phyloP scores from a whole-genome alignment of 345 rosid genomes.

The Jatropha curcas region DNA sequence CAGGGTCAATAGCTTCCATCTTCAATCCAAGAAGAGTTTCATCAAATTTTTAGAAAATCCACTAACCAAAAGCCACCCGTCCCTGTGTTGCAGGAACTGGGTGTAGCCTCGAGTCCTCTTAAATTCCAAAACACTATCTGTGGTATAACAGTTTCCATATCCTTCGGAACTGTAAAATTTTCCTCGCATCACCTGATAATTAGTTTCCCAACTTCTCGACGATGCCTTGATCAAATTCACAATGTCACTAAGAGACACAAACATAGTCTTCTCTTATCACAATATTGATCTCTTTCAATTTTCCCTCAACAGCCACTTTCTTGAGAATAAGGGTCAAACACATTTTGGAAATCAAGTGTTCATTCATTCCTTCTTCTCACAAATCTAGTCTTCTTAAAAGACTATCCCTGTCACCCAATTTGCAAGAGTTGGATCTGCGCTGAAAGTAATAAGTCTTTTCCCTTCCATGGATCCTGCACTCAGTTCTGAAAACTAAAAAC shows the following conservation, averaged over 20 bases:
- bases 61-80: slow-evolving; percentile 59
- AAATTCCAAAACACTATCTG: slow-evolving; percentile 69
- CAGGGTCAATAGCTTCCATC: slow-evolving; percentile 41
- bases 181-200: slow-evolving; percentile 45
- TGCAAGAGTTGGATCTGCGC: slow-evolving; percentile 44
- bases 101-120: slow-evolving; percentile 50
- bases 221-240: slow-evolving; percentile 68
- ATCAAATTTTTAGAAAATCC: slow-evolving; percentile 68
- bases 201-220: slow-evolving; percentile 43
- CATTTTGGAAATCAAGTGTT: slow-evolving; percentile 55
- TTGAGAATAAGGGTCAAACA: slow-evolving; percentile 55
- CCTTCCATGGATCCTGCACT: slow-evolving; percentile 71
- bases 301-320: slow-evolving; percentile 47
- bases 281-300: slow-evolving; percentile 45
- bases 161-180: slow-evolving; percentile 48
- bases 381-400: slow-evolving; percentile 38
- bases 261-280: slow-evolving; percentile 63
- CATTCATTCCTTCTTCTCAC: slow-evolving; percentile 29
- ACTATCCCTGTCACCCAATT: slow-evolving; percentile 35
- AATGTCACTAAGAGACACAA: slow-evolving; percentile 79
- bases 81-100: slow-evolving; percentile 42
- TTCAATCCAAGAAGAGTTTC: slow-evolving; percentile 47
- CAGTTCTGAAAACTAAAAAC: slow-evolving; percentile 51
- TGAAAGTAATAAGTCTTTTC: slow-evolving; percentile 62
- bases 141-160: slow-evolving; percentile 48